A percentile compares a stretch with the other conserved stretches of the same genome.
phyloP scores from a whole-genome alignment of 140 eudicot species.

The Ambrosia hybrid region DNA sequence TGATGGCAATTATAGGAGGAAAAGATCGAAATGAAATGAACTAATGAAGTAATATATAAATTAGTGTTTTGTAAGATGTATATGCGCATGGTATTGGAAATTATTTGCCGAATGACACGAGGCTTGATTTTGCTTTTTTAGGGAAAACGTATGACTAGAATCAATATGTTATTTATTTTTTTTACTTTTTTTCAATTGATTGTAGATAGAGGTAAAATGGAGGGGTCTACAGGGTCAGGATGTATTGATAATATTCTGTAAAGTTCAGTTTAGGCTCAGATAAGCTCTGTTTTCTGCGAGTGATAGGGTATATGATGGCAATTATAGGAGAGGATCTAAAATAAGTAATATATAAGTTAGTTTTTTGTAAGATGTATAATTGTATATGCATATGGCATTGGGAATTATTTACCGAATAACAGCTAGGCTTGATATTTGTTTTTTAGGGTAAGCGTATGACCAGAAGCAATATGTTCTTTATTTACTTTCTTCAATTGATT shows the following conservation, averaged over 20 bases:
- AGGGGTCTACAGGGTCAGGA: too few relatives aligned
- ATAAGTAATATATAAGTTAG: not conserved
- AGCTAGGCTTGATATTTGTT: not conserved
- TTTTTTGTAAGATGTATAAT: not conserved
- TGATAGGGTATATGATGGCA: conserved; percentile 1
- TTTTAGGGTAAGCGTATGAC: conserved; percentile 12
- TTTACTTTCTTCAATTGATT: not conserved
- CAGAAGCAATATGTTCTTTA: not conserved
- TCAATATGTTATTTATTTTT: not conserved
- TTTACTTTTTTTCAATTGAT: not conserved
- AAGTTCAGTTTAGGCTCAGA: not conserved
- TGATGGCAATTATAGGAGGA: conserved; percentile 2
- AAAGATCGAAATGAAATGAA: not conserved
- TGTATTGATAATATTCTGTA: not conserved
- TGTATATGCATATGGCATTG: conserved; percentile 13
- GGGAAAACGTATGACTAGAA: conserved; percentile 9
- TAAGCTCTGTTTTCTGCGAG: not conserved
- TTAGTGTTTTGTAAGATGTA: not conserved
- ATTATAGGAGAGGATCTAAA: not conserved
- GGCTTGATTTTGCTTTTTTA: not conserved
- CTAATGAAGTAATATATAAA: not conserved
- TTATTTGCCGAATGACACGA: not conserved
- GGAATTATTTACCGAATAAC: not conserved
- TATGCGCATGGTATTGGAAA: conserved; percentile 8
- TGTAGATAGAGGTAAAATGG: not conserved